phyloP scores from a whole-genome alignment of 805 yeast genomes.

The Lipomyces chichibuensis region DNA sequence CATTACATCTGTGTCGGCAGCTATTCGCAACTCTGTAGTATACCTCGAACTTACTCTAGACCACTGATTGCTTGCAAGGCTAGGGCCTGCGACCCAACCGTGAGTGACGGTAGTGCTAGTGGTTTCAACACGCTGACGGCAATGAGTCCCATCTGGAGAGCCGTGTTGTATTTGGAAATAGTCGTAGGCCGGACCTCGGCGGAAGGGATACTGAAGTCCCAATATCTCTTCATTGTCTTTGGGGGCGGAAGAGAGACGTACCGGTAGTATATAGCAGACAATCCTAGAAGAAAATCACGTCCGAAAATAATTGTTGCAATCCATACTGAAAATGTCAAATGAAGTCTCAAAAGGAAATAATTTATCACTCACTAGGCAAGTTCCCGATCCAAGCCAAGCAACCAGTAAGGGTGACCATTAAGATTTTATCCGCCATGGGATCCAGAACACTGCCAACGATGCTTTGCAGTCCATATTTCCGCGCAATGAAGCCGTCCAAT shows the following conservation, averaged over 20 bases:
- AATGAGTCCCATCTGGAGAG: slow-evolving; percentile 86
- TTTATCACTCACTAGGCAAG: slow-evolving; percentile 56
- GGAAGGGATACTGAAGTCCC: slow-evolving; percentile 78
- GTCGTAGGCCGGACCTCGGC: slow-evolving; percentile 87
- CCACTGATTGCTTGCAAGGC: slow-evolving; percentile 37
- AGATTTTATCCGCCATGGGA: slow-evolving; percentile 90
- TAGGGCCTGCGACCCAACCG: slow-evolving; percentile 40
- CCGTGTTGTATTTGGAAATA: slow-evolving; percentile 70
- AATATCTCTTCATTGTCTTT: slow-evolving; percentile 67
- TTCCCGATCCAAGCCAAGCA: slow-evolving; percentile 68
- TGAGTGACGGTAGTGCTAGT: slow-evolving; percentile 48
- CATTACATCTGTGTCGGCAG: slow-evolving; percentile 45
- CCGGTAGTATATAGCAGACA: slow-evolving; percentile 72
- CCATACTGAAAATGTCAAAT: slow-evolving; percentile 42
- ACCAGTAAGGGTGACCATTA: slow-evolving; percentile 84
- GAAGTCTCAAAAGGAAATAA: not conserved
- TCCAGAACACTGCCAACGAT: slow-evolving; percentile 89
- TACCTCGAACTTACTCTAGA: slow-evolving; percentile 22
- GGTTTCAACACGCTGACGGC: slow-evolving; percentile 65
- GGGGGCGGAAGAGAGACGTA: slow-evolving; percentile 76
- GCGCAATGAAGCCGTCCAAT: slow-evolving; percentile 88
- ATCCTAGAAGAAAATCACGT: slow-evolving; percentile 72
- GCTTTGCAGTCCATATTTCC: slow-evolving; percentile 73
- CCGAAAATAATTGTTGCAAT: slow-evolving; percentile 76
- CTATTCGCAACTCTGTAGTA: not conserved